Conservation (phyloP, 495 filamentous ascomycete genomes). For the Hyaloscypha hepaticicola region DNA sequence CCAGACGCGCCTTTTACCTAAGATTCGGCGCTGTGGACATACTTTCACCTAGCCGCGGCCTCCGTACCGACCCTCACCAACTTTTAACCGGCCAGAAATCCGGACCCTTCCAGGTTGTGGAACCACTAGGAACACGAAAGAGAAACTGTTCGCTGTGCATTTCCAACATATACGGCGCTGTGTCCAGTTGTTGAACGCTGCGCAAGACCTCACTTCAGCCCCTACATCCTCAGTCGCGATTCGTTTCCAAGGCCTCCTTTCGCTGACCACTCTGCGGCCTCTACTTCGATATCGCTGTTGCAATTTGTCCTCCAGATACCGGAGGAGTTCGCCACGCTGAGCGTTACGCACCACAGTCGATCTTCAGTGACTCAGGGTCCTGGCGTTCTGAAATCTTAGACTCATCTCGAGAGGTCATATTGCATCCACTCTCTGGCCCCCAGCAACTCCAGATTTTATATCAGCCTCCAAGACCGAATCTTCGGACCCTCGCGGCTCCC, state of each 20-base stretch:
- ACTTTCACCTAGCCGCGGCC: neutral
- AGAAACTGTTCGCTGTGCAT: neutral
- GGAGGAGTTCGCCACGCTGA: conserved; percentile 15
- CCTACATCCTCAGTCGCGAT: neutral
- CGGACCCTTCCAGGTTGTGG: neutral
- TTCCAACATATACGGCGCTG: neutral
- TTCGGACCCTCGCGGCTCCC: conserved; percentile 1
- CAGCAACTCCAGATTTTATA: neutral
- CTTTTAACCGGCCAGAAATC: neutral
- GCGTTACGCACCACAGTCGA: conserved; percentile 2
- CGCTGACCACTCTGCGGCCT: conserved; percentile 6
- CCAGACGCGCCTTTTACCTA: conserved; percentile 1
- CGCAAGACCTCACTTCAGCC: neutral
- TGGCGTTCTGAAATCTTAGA: neutral
- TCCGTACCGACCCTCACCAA: neutral
- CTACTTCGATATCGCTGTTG: neutral
- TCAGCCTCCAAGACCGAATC: neutral
- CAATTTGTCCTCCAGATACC: neutral
- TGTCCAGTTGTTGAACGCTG: neutral
- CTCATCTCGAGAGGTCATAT: neutral
- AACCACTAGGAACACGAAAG: too few relatives aligned
- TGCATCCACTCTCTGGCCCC: neutral
- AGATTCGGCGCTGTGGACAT: neutral
- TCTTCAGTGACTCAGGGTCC: conserved; percentile 3
- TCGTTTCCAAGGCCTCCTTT: neutral